Conservation (phyloP, 805 yeast species). For the Nematodospora valgi region DNA sequence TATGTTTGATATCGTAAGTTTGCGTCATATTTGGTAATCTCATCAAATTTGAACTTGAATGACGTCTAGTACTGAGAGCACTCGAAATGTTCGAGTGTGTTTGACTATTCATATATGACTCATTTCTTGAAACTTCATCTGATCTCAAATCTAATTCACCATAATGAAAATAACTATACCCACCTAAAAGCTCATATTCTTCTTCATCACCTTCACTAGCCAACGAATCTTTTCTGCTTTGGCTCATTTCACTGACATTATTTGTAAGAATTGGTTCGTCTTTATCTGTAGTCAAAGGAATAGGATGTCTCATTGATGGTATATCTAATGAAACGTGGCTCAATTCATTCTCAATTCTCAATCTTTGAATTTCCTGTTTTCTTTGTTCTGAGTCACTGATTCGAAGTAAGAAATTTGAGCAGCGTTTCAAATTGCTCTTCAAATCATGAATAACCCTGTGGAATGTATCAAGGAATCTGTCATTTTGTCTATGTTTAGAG, state of each 20-base stretch:
- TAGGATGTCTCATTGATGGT: constrained; percentile 24
- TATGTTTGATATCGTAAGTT: constrained; percentile 24
- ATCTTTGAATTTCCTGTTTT: constrained; percentile 28
- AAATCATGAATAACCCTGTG: constrained; percentile 59
- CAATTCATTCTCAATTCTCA: constrained; percentile 35
- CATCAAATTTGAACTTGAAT: constrained; percentile 26
- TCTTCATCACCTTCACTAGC: constrained; percentile 11
- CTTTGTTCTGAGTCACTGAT: constrained; percentile 31
- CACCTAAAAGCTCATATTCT: constrained; percentile 55
- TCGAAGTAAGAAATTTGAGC: constrained; percentile 28
- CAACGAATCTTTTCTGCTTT: neutral
- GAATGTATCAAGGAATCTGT: constrained; percentile 68
- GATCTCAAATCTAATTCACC: constrained; percentile 63
- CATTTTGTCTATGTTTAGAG: constrained; percentile 85
- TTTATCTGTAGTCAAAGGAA: constrained; percentile 17
- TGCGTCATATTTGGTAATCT: constrained; percentile 1
- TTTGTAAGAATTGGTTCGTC: constrained; percentile 10
- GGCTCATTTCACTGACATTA: too few relatives aligned
- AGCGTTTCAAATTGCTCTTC: constrained; percentile 44
- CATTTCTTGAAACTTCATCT: constrained; percentile 25
- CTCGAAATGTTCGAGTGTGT: constrained; percentile 20
- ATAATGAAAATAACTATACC: constrained; percentile 82
- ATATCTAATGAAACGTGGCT: constrained; percentile 20
- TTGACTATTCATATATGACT: constrained; percentile 24
- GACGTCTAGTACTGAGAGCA: constrained; percentile 24